phyloP scores from a whole-genome alignment of 164 flowering plant species.

The Platanus orientalis region DNA sequence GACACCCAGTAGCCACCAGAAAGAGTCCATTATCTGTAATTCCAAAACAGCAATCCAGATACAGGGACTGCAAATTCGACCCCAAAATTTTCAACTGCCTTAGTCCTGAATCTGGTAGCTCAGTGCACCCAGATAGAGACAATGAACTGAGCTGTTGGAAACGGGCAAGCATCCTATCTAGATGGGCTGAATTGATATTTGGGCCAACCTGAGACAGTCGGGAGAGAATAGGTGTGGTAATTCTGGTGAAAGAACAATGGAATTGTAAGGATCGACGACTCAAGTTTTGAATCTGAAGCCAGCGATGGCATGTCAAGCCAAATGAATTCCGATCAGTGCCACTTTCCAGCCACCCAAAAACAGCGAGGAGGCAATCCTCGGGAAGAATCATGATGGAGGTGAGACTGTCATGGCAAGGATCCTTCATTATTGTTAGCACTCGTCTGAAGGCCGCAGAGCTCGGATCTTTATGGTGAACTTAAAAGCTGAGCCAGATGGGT shows the following conservation, averaged over 20 bases:
- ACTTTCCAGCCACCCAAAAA: conserved; percentile 37
- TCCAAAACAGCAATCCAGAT: conserved; percentile 54
- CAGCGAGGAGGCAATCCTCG: conserved; percentile 53
- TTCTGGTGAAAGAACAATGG: conserved; percentile 42
- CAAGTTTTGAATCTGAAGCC: conserved; percentile 59
- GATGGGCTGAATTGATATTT: conserved; percentile 28
- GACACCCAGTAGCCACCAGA: conserved; percentile 42
- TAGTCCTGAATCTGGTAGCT: conserved; percentile 48
- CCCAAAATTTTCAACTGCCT: conserved; percentile 33
- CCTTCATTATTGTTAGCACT: conserved; percentile 20
- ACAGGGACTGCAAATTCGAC: conserved; percentile 36
- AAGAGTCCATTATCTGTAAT: conserved; percentile 55
- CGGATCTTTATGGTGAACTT: conserved; percentile 44
- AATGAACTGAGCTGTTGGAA: conserved; percentile 44
- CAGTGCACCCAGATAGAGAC: conserved; percentile 60
- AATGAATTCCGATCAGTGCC: conserved; percentile 53
- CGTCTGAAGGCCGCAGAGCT: conserved; percentile 54
- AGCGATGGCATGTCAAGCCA: conserved; percentile 65
- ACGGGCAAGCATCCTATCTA: conserved; percentile 45
- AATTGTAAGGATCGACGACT: conserved; percentile 52
- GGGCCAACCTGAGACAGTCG: conserved; percentile 19
- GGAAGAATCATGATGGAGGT: conserved; percentile 49
- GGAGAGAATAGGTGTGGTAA: conserved; percentile 7
- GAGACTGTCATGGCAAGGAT: conserved; percentile 4
- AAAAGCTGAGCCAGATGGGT: conserved; percentile 31